Conservation (phyloP, 2,329 filamentous ascomycete genomes). For the Apiospora sp. region DNA sequence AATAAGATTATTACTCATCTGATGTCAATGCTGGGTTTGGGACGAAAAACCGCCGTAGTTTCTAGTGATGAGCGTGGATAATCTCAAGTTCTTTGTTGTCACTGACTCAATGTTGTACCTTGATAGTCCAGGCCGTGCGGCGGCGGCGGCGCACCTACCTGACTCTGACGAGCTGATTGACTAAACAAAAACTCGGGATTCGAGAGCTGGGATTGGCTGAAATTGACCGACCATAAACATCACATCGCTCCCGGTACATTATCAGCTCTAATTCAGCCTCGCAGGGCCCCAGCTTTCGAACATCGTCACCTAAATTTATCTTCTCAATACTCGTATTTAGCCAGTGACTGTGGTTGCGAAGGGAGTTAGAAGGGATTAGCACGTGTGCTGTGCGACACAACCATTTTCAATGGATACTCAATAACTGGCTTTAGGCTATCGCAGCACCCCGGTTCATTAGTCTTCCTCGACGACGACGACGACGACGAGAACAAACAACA, state of each 20-base stretch:
- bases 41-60: background rate
- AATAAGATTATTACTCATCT: background rate
- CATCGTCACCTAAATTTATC: background rate
- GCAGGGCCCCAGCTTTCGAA: background rate
- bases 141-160: background rate
- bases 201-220: background rate
- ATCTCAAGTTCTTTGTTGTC: background rate
- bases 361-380: background rate
- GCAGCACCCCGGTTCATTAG: background rate
- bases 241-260: background rate
- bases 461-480: background rate
- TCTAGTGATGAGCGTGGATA: background rate
- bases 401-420: slow-evolving; percentile 6
- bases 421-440: background rate
- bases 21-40: background rate
- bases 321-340: background rate
- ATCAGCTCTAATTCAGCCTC: background rate
- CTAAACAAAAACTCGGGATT: background rate
- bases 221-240: background rate
- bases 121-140: background rate
- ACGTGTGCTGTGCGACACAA: background rate
- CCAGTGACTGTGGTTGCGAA: background rate
- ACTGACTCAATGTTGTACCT: background rate
- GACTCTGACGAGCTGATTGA: background rate
- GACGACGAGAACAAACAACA: background rate